Evolutionary conservation across 2,329 filamentous ascomycete species (phyloP), one percentile per base, ranked within the genome.

Genomic region (Ophiocordyceps polyrhachis-furcata): DNA sequence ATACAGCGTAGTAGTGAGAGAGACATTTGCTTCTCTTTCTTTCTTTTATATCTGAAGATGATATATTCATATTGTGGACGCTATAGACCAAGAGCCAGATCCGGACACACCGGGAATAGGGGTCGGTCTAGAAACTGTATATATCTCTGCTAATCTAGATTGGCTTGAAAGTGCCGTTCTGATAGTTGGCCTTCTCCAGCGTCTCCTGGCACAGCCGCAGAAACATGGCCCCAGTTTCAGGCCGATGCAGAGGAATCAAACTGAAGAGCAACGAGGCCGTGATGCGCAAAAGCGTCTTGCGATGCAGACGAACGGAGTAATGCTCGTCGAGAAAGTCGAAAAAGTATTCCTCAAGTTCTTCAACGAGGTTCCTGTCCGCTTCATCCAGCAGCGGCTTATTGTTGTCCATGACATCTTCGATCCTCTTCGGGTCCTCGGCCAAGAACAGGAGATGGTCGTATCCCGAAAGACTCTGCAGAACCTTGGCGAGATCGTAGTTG

Each of bases 401-500:
- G 17, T 45, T 44, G 23, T 20, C 15, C 9, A 40, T 5, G 23
- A 25, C 15, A 5, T 48, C 46, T 23, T 42, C 35, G 21, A 52
- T 42, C 40, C 51, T 47, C 28, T 51, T 29, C 32, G 49, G 50
- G 42, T 51, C 49, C 11, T 52, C 51, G 42, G 45, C 46, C 47
- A 53, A 47, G 41, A 57, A 54, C 14, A 58, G 48, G 45, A 57
- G 46, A 50, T 58, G 53, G 43, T 57, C 56, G 45, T 58, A 57
- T 15, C 56, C 56, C 41, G 52, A 54, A 11, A 58, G 53, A 5
- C 50, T 53, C 47, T 58, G 56, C 17, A 58, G 47, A 3, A 58
- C 55, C 50, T 58, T 58, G 45, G 50, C 55, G 4, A 58, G 51
- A 43, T 58, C 56, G 49, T 58, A 57, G 46, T 56, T 47, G 40